phyloP scores from a whole-genome alignment of 1,284 basidiomycete species.

The Psilocybe mexicana region DNA sequence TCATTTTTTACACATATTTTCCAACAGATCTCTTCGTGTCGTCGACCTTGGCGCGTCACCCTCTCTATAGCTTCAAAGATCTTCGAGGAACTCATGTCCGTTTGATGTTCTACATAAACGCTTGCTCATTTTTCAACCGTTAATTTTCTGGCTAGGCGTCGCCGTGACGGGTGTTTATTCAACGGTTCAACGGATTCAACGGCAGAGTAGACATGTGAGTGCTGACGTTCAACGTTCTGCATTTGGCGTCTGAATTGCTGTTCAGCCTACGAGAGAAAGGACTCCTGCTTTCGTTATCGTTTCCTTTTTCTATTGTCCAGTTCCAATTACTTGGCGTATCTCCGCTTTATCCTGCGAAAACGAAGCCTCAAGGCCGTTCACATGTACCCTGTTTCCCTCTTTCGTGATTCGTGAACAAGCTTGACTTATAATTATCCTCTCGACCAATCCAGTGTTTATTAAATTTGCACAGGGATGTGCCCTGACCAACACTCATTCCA shows the following conservation, averaged over 20 bases:
- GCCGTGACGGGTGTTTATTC: neutral
- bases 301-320: neutral
- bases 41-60: neutral
- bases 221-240: neutral
- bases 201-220: neutral
- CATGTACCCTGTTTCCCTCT: neutral
- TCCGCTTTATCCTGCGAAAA: no score
- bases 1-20: neutral
- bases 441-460: neutral
- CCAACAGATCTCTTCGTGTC: neutral
- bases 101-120: neutral
- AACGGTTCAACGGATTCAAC: neutral
- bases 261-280: neutral
- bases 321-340: no score
- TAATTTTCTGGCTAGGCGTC: neutral
- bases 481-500: conserved; percentile 1
- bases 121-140: no score
- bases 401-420: neutral
- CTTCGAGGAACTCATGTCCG: neutral
- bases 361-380: neutral
- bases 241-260: neutral
- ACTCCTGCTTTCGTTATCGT: neutral
- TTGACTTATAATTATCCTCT: neutral
- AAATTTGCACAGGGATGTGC: neutral
- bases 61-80: neutral